Conservation (phyloP, 148 eudicot species). For the Silene latifolia region DNA sequence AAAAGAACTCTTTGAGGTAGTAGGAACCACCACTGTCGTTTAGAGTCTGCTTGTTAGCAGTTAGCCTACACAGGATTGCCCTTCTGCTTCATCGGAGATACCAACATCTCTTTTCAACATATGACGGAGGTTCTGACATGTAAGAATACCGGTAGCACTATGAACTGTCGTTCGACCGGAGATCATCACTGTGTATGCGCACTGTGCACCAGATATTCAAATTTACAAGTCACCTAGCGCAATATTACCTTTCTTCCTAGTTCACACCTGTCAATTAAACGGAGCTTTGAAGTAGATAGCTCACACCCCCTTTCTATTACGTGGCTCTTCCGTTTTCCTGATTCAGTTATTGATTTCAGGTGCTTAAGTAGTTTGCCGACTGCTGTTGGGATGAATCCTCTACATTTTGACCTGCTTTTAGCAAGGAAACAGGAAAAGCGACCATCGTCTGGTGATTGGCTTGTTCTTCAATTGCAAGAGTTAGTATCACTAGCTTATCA, state of each 20-base stretch:
- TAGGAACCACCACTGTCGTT: neutral
- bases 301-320: neutral
- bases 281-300: neutral
- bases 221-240: neutral
- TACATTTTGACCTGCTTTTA: constrained; percentile 80
- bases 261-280: neutral
- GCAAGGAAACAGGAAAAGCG: constrained; percentile 61
- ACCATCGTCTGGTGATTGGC: constrained; percentile 63
- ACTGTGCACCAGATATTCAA: neutral
- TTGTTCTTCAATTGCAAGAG: constrained; percentile 86
- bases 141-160: too few relatives aligned
- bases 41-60: neutral
- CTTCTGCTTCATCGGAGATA: too few relatives aligned
- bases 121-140: too few relatives aligned
- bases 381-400: constrained; percentile 78
- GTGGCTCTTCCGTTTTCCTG: constrained; percentile 11
- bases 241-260: neutral
- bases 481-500: constrained; percentile 94
- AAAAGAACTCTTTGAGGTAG: neutral
- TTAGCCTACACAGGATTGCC: too few relatives aligned
- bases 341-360: constrained; percentile 38
- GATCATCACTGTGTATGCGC: neutral
- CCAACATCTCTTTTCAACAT: too few relatives aligned
- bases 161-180: neutral
- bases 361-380: constrained; percentile 89